A percentile compares a stretch with the other conserved stretches of the same genome.
Conservation (phyloP, 2,329 filamentous ascomycete species). For the Fusarium algeriense region DNA sequence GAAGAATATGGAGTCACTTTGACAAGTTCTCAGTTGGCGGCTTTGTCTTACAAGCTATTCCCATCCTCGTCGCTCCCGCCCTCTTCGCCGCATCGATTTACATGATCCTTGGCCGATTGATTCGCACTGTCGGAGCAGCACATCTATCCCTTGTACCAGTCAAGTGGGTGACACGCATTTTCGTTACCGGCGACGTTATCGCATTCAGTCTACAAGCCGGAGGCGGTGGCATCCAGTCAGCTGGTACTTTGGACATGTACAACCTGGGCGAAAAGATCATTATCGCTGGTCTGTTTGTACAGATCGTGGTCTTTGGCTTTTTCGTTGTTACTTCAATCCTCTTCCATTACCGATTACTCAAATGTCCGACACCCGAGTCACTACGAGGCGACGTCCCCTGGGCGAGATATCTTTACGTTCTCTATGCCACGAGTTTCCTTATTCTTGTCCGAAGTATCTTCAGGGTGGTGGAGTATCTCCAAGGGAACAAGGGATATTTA, state of each 20-base stretch:
- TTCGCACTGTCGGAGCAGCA: conserved; percentile 7
- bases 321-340: conserved; percentile 14
- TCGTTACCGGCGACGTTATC: conserved; percentile 9
- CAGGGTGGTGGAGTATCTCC: conserved; percentile 7
- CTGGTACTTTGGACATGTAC: not conserved
- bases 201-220: conserved; percentile 4
- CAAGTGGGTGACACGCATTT: conserved; percentile 20
- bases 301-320: conserved; percentile 14
- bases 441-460: conserved; percentile 22
- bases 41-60: conserved; percentile 16
- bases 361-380: not conserved
- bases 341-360: conserved; percentile 1
- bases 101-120: conserved; percentile 22
- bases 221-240: conserved; percentile 14
- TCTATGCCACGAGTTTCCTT: conserved; percentile 12
- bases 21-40: not conserved
- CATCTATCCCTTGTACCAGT: conserved; percentile 10
- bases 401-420: conserved; percentile 13
- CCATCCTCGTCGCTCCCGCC: conserved; percentile 14
- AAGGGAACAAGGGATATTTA: conserved; percentile 7
- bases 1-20: conserved; percentile 23
- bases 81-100: conserved; percentile 25
- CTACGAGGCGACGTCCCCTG: not conserved
- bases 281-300: conserved; percentile 3
- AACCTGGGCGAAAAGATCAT: conserved; percentile 18